Conservation (phyloP, 1,284 basidiomycete genomes). For the Boletus sp. region DNA sequence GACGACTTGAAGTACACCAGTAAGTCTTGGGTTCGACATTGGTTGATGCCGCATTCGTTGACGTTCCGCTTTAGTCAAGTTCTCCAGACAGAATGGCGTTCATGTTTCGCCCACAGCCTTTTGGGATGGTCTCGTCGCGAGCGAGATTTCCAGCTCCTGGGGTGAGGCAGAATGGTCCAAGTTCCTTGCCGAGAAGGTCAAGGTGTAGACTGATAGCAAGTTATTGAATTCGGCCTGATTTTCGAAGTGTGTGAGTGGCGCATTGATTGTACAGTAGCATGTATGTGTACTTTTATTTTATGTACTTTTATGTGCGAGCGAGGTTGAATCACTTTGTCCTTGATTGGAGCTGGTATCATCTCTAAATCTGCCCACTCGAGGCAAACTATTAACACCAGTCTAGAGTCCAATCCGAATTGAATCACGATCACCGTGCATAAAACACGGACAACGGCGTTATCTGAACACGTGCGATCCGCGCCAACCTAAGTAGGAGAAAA, state of each 20-base stretch:
- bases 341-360: not conserved
- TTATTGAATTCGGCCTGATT: not conserved
- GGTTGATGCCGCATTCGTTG: constrained; percentile 1
- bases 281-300: constrained; percentile 2
- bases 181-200: constrained; percentile 74
- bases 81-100: constrained; percentile 88
- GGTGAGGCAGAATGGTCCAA: constrained; percentile 83
- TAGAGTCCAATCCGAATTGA: too few species aligned
- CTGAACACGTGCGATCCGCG: not conserved
- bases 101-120: constrained; percentile 91
- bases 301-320: not conserved
- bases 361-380: too few species aligned
- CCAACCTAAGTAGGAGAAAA: not conserved
- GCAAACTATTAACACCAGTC: too few species aligned
- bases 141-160: constrained; percentile 84
- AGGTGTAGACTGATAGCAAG: constrained; percentile 32
- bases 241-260: not conserved
- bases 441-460: too few species aligned
- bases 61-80: constrained; percentile 63
- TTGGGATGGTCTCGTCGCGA: constrained; percentile 84
- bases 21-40: constrained; percentile 40
- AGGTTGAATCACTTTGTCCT: not conserved
- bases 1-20: constrained; percentile 87
- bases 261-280: not conserved
- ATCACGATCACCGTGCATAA: not conserved